Evolutionary conservation across 2,329 filamentous ascomycete genomes (phyloP).

Genomic region (Aureobasidium zeae): DNA sequence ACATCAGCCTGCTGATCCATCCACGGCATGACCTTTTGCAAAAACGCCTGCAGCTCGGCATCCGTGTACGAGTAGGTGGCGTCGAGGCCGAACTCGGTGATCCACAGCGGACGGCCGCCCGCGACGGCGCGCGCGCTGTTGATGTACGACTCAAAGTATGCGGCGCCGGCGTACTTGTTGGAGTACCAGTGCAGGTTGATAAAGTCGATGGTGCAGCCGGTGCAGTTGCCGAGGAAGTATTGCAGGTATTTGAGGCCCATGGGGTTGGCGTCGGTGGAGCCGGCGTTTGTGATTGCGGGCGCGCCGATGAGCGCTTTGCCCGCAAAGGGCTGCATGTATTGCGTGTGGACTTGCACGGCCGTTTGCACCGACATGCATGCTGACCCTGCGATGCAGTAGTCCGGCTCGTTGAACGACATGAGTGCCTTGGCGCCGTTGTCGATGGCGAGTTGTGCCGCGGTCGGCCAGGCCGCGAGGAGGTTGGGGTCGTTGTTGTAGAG

Average conservation of each 20-base stretch:
- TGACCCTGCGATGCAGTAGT: slow-evolving; percentile 42
- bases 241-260: slow-evolving; percentile 46
- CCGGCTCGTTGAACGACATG: slow-evolving; percentile 62
- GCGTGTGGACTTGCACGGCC: slow-evolving; percentile 43
- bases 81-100: slow-evolving; percentile 53
- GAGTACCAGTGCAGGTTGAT: slow-evolving; percentile 54
- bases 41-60: slow-evolving; percentile 36
- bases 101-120: slow-evolving; percentile 22
- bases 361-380: slow-evolving; percentile 44
- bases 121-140: slow-evolving; percentile 16
- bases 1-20: slow-evolving; percentile 32
- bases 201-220: slow-evolving; percentile 48
- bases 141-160: slow-evolving; percentile 38
- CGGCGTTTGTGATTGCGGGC: slow-evolving; percentile 53
- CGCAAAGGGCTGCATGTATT: slow-evolving; percentile 45
- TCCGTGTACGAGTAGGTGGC: slow-evolving; percentile 24
- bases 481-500: slow-evolving; percentile 21
- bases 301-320: slow-evolving; percentile 43
- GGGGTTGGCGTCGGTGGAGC: slow-evolving; percentile 20
- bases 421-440: slow-evolving; percentile 38
- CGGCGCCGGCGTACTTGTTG: slow-evolving; percentile 25
- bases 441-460: slow-evolving; percentile 21
- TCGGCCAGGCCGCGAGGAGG: slow-evolving; percentile 20
- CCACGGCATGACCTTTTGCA: slow-evolving; percentile 37
- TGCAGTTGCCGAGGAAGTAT: slow-evolving; percentile 44